Evolutionary conservation across 768 basidiomycete genomes (phyloP).

Genomic region (Pleurotus eryngii): DNA sequence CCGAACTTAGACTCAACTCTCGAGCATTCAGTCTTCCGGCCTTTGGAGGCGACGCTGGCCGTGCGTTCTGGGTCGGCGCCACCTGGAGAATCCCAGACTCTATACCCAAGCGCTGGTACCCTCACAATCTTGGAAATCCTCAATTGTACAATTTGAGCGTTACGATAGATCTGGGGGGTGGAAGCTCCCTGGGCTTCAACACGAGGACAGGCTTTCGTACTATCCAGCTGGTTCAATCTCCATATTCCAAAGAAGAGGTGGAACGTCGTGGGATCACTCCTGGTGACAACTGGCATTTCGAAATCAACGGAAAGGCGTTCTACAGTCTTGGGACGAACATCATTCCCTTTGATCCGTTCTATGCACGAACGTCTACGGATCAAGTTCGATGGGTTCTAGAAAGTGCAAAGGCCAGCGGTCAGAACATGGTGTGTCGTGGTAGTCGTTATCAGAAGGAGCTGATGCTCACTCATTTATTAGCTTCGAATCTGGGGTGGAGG

Average conservation of each 20-base stretch:
- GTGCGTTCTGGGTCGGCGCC: conserved; percentile 38
- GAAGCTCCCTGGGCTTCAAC: conserved; percentile 31
- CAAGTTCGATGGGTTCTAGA: conserved; percentile 53
- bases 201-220: conserved; percentile 59
- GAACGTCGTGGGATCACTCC: conserved; percentile 47
- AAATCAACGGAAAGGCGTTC: conserved; percentile 54
- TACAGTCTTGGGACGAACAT: conserved; percentile 55
- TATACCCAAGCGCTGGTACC: conserved; percentile 50
- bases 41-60: conserved; percentile 19
- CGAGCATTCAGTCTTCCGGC: conserved; percentile 23
- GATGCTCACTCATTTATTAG: conserved; percentile 21
- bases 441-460: too few species aligned
- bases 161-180: conserved; percentile 25
- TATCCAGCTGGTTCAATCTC: conserved; percentile 46
- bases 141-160: conserved; percentile 51
- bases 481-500: conserved; percentile 62
- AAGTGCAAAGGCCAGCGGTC: conserved; percentile 50
- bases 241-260: conserved; percentile 44
- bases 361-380: conserved; percentile 45
- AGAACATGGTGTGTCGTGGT: conserved; percentile 48
- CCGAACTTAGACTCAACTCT: conserved; percentile 43
- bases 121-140: conserved; percentile 52
- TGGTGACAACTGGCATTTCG: conserved; percentile 60
- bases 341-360: conserved; percentile 62
- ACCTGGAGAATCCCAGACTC: conserved; percentile 43